These are phyloP conservation scores for Centaurea solstitialis DNA, from an alignment of 129 eudicot genomes.

Conservation along the genomic window DNA sequence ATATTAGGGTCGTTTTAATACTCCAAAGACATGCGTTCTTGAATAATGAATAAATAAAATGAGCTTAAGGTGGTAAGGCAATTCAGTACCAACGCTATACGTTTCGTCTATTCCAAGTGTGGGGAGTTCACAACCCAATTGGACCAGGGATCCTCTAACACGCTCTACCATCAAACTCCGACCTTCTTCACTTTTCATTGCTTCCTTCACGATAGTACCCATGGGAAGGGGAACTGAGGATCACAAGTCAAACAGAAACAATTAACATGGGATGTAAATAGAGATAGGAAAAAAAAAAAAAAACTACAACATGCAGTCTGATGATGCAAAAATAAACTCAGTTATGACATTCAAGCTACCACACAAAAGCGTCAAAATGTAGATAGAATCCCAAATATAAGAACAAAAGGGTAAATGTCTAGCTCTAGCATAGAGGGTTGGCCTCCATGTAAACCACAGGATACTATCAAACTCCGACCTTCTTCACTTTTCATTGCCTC, in stretches of 20 bases:
- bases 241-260: conserved; percentile 10
- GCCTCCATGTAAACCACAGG: neutral
- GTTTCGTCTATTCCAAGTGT: conserved; percentile 54
- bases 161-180: conserved; percentile 74
- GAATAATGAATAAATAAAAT: neutral
- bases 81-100: conserved; percentile 61
- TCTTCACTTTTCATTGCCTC: conserved; percentile 85
- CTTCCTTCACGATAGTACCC: conserved; percentile 64
- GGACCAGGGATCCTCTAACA: conserved; percentile 63
- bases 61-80: neutral
- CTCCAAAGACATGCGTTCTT: neutral
- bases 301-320: neutral
- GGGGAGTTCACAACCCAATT: conserved; percentile 67
- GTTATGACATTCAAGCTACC: neutral
- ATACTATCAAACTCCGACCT: conserved; percentile 85
- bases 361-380: neutral
- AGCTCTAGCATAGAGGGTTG: neutral
- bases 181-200: conserved; percentile 83
- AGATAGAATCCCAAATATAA: neutral
- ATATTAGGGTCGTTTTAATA: neutral
- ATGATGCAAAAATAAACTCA: neutral
- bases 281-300: neutral
- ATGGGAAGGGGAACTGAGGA: conserved; percentile 65
- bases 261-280: neutral
- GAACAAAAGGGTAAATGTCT: neutral